Evolutionary conservation across 2,329 filamentous ascomycete species (phyloP), one percentile per base, ranked within the genome.

Genomic region (Aspergillus vadensis): DNA sequence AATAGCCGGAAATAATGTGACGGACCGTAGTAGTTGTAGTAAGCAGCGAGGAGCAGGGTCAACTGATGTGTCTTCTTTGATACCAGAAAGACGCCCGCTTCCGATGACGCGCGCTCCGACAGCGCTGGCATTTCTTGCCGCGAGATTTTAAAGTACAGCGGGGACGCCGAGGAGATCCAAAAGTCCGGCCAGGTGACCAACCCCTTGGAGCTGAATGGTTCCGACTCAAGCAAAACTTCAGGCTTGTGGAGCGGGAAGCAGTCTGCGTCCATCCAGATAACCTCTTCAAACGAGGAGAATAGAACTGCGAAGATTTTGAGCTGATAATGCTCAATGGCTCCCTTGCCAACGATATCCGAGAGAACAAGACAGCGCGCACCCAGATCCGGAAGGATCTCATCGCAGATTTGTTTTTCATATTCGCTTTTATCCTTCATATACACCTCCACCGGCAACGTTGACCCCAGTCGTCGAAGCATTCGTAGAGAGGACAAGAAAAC

Each of bases 181-280:
- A 81, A 84, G 67, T 87, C 85, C 15, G 56, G 84, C 83, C 83
- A 87, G 15, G 81, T 79, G 15, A 87, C 76, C 55, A 86, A 72
- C 14, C 85, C 85, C 1, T 77, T 79, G 2, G 80, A 80, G 5
- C 65, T 76, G 70, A 82, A 87, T 0, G 83, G 82, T 39, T 83
- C 79, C 1, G 77, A 73, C n/a, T 78, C 72, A 64, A 87, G 83
- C 14, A 87, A 70, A 4, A 70, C 61, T 23, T 75, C 74, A 0
- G 81, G 80, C 55, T 81, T 75, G 48, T 77, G 74, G 23, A 80
- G 69, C 12, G 84, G 83, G 66, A 86, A 85, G 62, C 79, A 79
- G 66, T 86, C 84, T 58, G 82, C 82, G 66, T 87, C 85, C 67
- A 87, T 80, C 71, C 85, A 86, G 17, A 87, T 76, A 10, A 85